Base-by-base conservation (phyloP, 805 yeast genomes). In the Candida ponderosae region DNA sequence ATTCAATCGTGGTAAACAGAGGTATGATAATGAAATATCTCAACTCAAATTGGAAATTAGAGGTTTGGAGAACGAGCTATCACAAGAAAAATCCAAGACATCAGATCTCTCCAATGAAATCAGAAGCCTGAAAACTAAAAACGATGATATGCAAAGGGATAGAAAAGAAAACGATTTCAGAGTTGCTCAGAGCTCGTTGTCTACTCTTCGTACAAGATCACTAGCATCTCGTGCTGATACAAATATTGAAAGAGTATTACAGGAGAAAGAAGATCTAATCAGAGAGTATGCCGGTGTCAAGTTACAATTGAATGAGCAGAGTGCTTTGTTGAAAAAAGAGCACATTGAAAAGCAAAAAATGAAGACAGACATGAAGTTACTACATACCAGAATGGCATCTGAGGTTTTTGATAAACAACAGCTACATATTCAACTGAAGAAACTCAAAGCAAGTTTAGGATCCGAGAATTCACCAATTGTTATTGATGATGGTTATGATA, bases 371-470 rank as follows among this genome's bases (percentile, higher is more conserved):
- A 50, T 80, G 36, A 67, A 70, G 24, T 60, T 81, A 46, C 56
- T 83, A 13, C 81, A 79, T 45, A 72, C 79, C 2, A 68, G 84
- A 46, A 53, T 78, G n/a, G 79, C 81, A 2, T 67, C 80, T n/a
- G 80, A 77, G 35, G 66, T 79, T 6, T 73, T 74, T 43, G 81
- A 76, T 38, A 73, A 69, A 41, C 76, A 72, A 48, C 72, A 60
- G 35, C 50, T 66, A 42, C 65, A 59, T 32, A 67, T 70, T 11
- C 68, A 66, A 32, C 37, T 74, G 5, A 60, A 61, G 24, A 66
- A 62, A 31, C 36, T 69, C 21, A 57, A 54, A 34, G 44, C 56
- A 40, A 40, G 57, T 21, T 36, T 62, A 6, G 35, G 48, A 19
- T 36, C 58, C 29, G 48, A 51, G n/a, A 36, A 50, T 37, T 41